These are phyloP conservation scores for Exobasidium cylindrosporum DNA, from an alignment of 1,284 basidiomycete genomes.

Conservation along the genomic window DNA sequence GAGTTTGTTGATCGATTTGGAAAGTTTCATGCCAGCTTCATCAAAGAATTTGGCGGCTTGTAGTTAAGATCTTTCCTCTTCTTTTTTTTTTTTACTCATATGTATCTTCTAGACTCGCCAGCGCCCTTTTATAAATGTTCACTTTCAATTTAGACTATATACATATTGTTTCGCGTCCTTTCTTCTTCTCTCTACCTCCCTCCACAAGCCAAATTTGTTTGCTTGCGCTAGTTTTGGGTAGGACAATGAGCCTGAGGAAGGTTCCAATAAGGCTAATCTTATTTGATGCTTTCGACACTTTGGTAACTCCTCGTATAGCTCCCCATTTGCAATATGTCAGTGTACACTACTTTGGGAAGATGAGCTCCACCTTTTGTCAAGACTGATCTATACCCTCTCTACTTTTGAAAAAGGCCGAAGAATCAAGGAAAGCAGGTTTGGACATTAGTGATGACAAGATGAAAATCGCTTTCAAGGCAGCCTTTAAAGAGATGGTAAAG, in stretches of 20 bases:
- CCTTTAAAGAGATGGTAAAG: slow-evolving; percentile 6
- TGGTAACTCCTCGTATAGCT: slow-evolving; percentile 3
- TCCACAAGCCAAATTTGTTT: not conserved
- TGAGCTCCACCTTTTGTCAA: no score
- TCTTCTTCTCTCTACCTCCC: not conserved
- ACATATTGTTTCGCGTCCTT: not conserved
- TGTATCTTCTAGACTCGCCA: not conserved
- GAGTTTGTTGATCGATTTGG: slow-evolving; percentile 47
- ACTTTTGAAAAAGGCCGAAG: slow-evolving; percentile 3
- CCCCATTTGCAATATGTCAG: slow-evolving; percentile 13
- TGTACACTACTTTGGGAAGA: no score
- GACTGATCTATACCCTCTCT: no score
- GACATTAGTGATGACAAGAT: not conserved
- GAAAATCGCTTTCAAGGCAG: not conserved
- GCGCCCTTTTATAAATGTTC: no score
- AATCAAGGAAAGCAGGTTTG: slow-evolving; percentile 6
- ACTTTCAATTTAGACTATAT: no score
- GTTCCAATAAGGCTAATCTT: slow-evolving; percentile 11
- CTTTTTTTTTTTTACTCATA: not conserved
- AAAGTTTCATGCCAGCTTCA: slow-evolving; percentile 34
- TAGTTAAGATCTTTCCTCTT: not conserved
- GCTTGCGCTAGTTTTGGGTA: not conserved
- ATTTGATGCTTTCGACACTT: slow-evolving; percentile 15
- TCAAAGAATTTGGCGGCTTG: slow-evolving; percentile 1
- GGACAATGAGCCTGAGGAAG: not conserved